Percentiles rank a stretch among this genome's conserved stretches.
phyloP scores from a whole-genome alignment of 441 rosid genomes.

The Adansonia madagascariensis region DNA sequence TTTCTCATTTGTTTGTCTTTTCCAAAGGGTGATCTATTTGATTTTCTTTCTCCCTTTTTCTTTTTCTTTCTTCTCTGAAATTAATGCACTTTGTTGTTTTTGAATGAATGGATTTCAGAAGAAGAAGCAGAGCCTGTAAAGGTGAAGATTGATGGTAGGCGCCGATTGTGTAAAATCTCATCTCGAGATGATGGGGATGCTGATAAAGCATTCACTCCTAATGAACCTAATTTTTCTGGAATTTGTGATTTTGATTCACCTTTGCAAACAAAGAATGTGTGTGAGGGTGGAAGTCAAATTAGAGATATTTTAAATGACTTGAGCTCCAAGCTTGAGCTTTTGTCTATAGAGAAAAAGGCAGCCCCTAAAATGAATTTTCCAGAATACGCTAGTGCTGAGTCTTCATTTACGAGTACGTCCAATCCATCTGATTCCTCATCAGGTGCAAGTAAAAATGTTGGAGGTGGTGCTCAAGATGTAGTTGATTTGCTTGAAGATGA shows the following conservation, averaged over 20 bases:
- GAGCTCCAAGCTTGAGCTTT: constrained; percentile 71
- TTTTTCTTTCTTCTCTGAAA: not conserved
- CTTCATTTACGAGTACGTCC: constrained; percentile 50
- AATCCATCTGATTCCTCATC: constrained; percentile 40
- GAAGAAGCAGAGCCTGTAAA: constrained; percentile 43
- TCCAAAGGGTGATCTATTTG: not conserved
- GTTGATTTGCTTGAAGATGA: constrained; percentile 26
- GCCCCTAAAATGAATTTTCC: constrained; percentile 36
- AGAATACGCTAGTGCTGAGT: constrained; percentile 47
- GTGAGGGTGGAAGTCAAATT: constrained; percentile 54
- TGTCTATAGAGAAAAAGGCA: constrained; percentile 71
- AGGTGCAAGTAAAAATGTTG: constrained; percentile 32
- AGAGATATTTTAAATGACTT: constrained; percentile 77
- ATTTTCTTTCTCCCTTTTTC: not conserved
- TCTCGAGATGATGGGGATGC: constrained; percentile 32
- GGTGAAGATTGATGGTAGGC: constrained; percentile 69
- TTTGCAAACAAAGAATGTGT: constrained; percentile 27
- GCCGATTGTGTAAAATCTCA: constrained; percentile 73
- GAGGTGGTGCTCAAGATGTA: constrained; percentile 30
- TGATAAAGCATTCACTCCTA: constrained; percentile 28
- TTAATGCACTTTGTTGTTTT: not conserved
- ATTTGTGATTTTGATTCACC: constrained; percentile 80
- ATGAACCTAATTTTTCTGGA: constrained; percentile 47
- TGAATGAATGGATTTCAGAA: constrained; percentile 22
- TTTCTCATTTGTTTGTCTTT: not conserved